Base-by-base conservation (phyloP, 495 filamentous ascomycete species). In the Penicillium pancosmium region DNA sequence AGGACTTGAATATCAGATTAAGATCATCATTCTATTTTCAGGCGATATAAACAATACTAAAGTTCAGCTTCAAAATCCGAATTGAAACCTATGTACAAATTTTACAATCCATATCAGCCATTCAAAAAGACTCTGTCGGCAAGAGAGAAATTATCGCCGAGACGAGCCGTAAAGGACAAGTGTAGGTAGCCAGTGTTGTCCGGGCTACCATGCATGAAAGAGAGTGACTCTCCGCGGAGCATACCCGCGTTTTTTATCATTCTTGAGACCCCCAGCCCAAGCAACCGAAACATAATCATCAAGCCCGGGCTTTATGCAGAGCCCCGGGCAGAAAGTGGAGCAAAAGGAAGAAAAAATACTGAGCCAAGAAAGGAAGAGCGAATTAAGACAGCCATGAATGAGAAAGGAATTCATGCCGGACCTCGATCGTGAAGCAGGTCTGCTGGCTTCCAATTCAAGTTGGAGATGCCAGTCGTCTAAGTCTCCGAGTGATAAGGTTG, bases 61-160 rank as follows among this genome's bases (percentile, higher is more conserved):
- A 62, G 21, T 41, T 58, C 54, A 69, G 59, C 67, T 63, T 59
- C 67, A 68, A 58, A 18, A 38, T 33, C 38, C 48, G 59, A 54
- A 61, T 65, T 69, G 55, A 62, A 59, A 63, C 58, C 57, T 68
- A 69, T 69, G 56, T 69, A 69, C 67, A 69, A 46, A 59, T 60
- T 60, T 57, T 55, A 54, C 53, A 60, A 8, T 18, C 50, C 15
- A 46, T 59, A 21, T 50, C 54, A 33, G 35, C 40, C 50, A 21
- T 11, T 43, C 23, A 40, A 57, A 49, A 59, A 55, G 49, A 25
- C 15, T 43, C 27, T 21, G 53, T 19, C 23, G 55, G 13, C n/a
- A 59, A 12, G 34, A 31, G 31, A n/a, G 27, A 49, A 57, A 41
- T 35, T 31, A 34, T 23, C 27, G 41, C 44, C 25, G 49, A 51